Conservation (phyloP, 208 protist species). For the Leishmania amazonensis region DNA sequence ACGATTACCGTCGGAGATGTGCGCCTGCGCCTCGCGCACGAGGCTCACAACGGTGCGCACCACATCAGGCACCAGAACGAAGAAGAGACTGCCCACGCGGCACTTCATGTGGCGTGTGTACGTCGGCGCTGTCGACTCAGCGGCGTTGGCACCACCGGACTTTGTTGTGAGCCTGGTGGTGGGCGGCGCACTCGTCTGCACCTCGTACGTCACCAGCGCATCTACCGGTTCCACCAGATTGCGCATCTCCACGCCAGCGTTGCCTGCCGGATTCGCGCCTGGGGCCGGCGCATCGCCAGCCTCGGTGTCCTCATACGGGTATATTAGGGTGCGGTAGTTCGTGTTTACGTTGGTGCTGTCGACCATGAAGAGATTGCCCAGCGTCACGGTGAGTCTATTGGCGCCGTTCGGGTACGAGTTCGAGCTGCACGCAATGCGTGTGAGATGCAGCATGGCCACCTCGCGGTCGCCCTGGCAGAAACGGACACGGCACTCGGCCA, state of each 20-base stretch:
- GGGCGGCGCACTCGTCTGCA: constrained; percentile 8
- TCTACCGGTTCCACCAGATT: constrained; percentile 2
- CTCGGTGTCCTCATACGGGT: constrained; percentile 41
- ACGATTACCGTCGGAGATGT: constrained; percentile 72
- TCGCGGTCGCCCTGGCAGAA: constrained; percentile 49
- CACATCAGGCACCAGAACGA: constrained; percentile 71
- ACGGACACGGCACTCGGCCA: constrained; percentile 36
- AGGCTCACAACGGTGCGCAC: constrained; percentile 43
- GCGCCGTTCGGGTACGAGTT: constrained; percentile 43
- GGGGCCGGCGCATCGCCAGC: constrained; percentile 4
- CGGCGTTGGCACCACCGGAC: background rate
- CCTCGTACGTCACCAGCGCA: constrained; percentile 24
- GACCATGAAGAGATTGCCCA: constrained; percentile 56
- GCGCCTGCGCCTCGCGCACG: constrained; percentile 46
- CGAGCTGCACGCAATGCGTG: constrained; percentile 28
- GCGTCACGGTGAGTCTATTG: constrained; percentile 33
- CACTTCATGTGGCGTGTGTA: constrained; percentile 58
- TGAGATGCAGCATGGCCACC: constrained; percentile 45
- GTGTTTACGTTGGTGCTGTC: constrained; percentile 44
- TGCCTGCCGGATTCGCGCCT: background rate
- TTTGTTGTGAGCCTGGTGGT: background rate
- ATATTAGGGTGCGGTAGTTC: constrained; percentile 51
- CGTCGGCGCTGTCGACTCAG: background rate
- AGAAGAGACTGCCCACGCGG: constrained; percentile 47
- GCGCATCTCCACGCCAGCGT: background rate